Base-by-base conservation (phyloP, 768 basidiomycete species). In the Tricholoma sp. region DNA sequence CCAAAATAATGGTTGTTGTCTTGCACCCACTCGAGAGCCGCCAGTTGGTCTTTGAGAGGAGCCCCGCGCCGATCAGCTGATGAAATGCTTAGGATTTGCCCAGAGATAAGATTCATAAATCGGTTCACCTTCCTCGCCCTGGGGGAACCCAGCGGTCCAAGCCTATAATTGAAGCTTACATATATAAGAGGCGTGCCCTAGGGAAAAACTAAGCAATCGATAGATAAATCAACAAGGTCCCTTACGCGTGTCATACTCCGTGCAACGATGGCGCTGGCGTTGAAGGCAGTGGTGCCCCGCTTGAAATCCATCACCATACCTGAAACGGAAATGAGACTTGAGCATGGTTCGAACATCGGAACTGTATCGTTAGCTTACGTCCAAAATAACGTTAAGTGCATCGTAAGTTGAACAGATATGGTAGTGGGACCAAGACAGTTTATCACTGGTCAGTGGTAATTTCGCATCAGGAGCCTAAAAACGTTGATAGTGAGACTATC, bases 401-500 rank as follows among this genome's bases (percentile, higher is more conserved):
- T 16, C 29, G 4, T 19, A 14, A 29, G 32, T 29, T 14, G 29
- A 37, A 22, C 27, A 14, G 43, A 47, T 47, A 50, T 43, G 16
- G n/a, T 9, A 35, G 35, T 6, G 35, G 12, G 9, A 14, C 32
- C 6, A 16, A 9, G 21, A 22, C 10, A 35, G 29, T 72, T 61
- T 56, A 77, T 76, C 46, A 79, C 71, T 11, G 78, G 77, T 76
- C 46, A 79, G 71, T 11, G 78, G 77, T 5, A 79, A 63, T 37
- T 66, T 67, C 2, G 70, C 67, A 51, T 63, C 62, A 1, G 62
- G 4, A 4, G 43, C 43, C 81, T 71, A 55, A 79, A 82, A 5
- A 86, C 69, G 61, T 85, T 84, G 52, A 85, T 70, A 19, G 81
- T 83, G 50, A 86, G 68, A 63, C 83, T 85, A 58, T 85, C 83